Conservation (phyloP, 202 grass and related monocot species). For the Carex sylvatica region DNA sequence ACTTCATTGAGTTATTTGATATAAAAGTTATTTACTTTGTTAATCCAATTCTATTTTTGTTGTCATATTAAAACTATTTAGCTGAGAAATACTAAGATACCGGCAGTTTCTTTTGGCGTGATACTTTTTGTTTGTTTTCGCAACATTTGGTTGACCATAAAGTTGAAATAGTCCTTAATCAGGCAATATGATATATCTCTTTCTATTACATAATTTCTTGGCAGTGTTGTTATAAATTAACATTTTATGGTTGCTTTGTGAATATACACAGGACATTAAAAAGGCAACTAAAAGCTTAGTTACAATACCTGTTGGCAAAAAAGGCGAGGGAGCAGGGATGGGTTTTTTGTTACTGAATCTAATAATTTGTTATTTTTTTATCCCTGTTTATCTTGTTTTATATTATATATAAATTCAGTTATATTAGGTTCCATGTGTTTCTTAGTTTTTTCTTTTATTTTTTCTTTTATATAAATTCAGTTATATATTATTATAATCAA, state of each 20-base stretch:
- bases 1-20: background rate
- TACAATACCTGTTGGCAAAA: constrained; percentile 59
- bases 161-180: background rate
- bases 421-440: too few relatives aligned
- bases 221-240: background rate
- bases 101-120: background rate
- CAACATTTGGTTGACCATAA: background rate
- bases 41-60: background rate
- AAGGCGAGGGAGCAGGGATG: too few relatives aligned
- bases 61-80: constrained; percentile 7
- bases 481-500: too few relatives aligned
- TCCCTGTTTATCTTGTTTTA: too few relatives aligned
- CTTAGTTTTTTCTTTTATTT: too few relatives aligned
- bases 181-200: background rate
- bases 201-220: background rate
- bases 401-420: too few relatives aligned
- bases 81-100: background rate
- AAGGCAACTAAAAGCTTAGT: constrained; percentile 52
- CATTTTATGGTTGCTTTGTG: background rate
- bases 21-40: background rate
- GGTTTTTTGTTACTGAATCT: too few relatives aligned
- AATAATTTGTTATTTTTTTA: too few relatives aligned
- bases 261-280: background rate
- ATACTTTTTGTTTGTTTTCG: background rate
- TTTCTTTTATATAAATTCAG: too few relatives aligned